Evolutionary conservation across 331 rosid genomes (phyloP).

Genomic region (Malus hybrid): DNA sequence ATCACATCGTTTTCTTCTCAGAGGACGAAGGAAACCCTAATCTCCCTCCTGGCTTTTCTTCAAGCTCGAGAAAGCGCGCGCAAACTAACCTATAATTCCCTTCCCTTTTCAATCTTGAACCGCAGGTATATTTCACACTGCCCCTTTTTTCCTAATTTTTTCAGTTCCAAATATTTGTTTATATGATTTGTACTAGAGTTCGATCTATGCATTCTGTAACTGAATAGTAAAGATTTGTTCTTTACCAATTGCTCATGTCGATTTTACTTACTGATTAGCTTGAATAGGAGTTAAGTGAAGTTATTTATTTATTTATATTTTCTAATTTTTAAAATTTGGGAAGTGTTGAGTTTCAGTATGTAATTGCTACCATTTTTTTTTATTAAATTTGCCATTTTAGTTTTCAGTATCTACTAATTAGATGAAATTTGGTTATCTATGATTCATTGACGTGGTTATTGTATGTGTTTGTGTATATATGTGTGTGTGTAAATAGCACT

Average conservation of each 20-base stretch:
- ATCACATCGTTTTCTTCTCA: no score
- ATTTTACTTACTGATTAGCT: no score
- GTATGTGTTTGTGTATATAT: no score
- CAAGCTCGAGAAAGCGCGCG: not conserved
- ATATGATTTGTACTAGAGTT: not conserved
- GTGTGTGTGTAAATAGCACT: no score
- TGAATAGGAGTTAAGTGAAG: no score
- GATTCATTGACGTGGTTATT: not conserved
- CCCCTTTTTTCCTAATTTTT: not conserved
- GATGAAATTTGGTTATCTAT: not conserved
- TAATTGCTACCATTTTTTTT: not conserved
- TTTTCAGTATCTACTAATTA: not conserved
- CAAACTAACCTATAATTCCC: not conserved
- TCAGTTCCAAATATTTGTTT: not conserved
- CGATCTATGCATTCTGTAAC: not conserved
- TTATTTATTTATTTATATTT: no score
- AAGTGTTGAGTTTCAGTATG: not conserved
- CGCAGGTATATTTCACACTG: not conserved
- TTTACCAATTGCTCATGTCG: not conserved
- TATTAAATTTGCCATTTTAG: no score
- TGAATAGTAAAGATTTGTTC: not conserved
- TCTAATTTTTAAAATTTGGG: no score
- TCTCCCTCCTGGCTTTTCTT: not conserved
- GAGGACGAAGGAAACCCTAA: not conserved
- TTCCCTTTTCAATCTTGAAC: not conserved